These are phyloP conservation scores for Fereydounia khargensis DNA, from an alignment of 1,284 basidiomycete genomes.

Conservation along the genomic window DNA sequence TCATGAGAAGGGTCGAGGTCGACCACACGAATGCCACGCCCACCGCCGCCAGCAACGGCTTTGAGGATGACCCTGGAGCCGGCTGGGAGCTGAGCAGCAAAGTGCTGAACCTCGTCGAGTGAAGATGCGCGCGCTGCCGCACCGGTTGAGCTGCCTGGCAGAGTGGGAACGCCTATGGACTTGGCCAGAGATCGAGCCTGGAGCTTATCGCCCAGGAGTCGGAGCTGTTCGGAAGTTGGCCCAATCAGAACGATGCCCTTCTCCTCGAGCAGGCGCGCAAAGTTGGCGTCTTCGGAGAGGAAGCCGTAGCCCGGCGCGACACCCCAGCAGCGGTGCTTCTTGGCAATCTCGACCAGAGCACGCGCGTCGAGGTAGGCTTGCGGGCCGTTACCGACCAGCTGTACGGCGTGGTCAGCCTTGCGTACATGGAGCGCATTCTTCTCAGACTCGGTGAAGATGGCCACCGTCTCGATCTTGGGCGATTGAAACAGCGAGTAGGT, in stretches of 20 bases:
- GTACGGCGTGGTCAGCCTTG: constrained; percentile 9
- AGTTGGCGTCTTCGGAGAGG: constrained; percentile 62
- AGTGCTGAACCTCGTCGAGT: constrained; percentile 61
- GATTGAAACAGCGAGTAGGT: no score
- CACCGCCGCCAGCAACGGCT: constrained; percentile 70
- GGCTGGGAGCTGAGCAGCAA: no score
- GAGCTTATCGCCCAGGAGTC: constrained; percentile 68
- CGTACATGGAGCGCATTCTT: constrained; percentile 62
- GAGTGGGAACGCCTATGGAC: constrained; percentile 63
- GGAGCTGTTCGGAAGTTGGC: constrained; percentile 64
- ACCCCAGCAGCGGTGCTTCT: constrained; percentile 8
- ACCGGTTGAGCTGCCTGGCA: constrained; percentile 63
- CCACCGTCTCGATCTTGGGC: constrained; percentile 63
- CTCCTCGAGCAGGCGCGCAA: constrained; percentile 59
- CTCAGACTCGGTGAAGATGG: constrained; percentile 64
- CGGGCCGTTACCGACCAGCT: constrained; percentile 59
- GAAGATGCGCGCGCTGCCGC: no score
- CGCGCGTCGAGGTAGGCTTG: constrained; percentile 37
- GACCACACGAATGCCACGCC: constrained; percentile 67
- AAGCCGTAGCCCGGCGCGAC: constrained; percentile 71
- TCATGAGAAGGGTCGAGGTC: no score
- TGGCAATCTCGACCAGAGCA: constrained; percentile 13
- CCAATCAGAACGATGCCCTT: constrained; percentile 66
- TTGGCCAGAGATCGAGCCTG: constrained; percentile 64
- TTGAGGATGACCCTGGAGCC: constrained; percentile 71